Evolutionary conservation across 2,329 filamentous ascomycete species (phyloP), one percentile per base, ranked within the genome.

Genomic region (Verticillium albo-atrum): DNA sequence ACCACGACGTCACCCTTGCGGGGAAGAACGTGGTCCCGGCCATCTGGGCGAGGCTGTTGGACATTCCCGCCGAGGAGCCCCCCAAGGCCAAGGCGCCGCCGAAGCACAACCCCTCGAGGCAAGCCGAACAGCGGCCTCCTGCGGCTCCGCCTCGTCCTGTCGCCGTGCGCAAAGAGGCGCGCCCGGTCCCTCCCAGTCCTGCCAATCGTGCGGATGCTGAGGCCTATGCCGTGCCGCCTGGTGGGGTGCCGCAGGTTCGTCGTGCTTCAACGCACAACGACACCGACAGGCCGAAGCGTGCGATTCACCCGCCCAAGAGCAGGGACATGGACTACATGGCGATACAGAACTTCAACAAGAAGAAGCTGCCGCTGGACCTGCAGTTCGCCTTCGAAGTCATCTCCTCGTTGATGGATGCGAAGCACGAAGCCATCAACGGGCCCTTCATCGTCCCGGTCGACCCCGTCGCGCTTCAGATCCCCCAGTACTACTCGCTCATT

Each of bases 381-480:
- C 92, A 90, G 65, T 99, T 98, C 74, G 94, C 91, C 70, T 89
- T 96, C 64, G 87, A 91, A 60, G 86, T 94, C 1, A 71, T 98
- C 59, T 83, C 85, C 34, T 92, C 97, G 70, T 72, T 98, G 32
- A 84, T 88, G 73, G 90, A 92, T 71, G 75, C 82, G 1, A 93
- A 91, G 71, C 84, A 97, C 70, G 81, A 79, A 59, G 70, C 76
- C 2, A 77, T 88, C 65, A 91, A 91, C 51, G 82, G 82, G 58
- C 88, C 90, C 61, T 99, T 99, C 77, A 78, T 91, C 67, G 77
- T 84, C 7, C 90, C 95, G 0, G 95, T 99, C 23, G 95, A 99
- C 71, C 92, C 95, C 0, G 93, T 98, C 35, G 94, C 93, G 0
- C 79, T 98, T 58, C 92, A 94, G 71, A 97, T 98, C 61, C 95